Evolutionary conservation across 352 stramenopile species (phyloP), one percentile per base, ranked within the genome.

Genomic region (Globisporangium irregulare): DNA sequence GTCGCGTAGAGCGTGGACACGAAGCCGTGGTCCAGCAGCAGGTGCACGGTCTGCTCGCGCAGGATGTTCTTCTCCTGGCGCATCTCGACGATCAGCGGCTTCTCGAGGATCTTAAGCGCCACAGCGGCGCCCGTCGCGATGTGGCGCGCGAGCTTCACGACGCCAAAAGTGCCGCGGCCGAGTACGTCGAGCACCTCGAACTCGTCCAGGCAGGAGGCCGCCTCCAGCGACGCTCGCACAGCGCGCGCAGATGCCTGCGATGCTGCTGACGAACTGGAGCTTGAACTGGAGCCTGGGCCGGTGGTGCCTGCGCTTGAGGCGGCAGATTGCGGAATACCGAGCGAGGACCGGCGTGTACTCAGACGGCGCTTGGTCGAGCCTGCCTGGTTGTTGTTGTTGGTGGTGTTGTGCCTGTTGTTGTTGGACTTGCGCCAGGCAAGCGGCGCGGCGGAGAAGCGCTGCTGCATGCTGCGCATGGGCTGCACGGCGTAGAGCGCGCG

Each of bases 11-110:
- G 76, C 32, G 43, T 75, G 14, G 75, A 72, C 20, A 95, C 66
- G 66, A 92, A 91, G 18, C 77, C 72, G 62, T 95, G 83, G 14
- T 69, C 41, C 56, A 94, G 73, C 22, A 66, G 59, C 32, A 89
- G 67, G 24, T 93, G 85, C 9, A 90, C 79, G 27, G 78, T 84
- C 55, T 88, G 83, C 62, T 95, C 88, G 25, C 84, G 75, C 43
- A 90, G 57, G 34, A 93, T 80, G 67, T 93, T 84, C 48, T 78
- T 82, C 66, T 93, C 80, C 68, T 92, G 83, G 24, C 81, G 72
- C 65, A 90, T 71, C 36, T 87, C 80, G 1, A 80, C 69, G 38
- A 91, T 72, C 29, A 75, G 59, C 18, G 75, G 50, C 48, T 82
- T 81, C 8, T 66, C 36, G 9, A 93, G 69, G 14, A 83, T 73